phyloP scores from a whole-genome alignment of 345 rosid species.

The Brassica napus region DNA sequence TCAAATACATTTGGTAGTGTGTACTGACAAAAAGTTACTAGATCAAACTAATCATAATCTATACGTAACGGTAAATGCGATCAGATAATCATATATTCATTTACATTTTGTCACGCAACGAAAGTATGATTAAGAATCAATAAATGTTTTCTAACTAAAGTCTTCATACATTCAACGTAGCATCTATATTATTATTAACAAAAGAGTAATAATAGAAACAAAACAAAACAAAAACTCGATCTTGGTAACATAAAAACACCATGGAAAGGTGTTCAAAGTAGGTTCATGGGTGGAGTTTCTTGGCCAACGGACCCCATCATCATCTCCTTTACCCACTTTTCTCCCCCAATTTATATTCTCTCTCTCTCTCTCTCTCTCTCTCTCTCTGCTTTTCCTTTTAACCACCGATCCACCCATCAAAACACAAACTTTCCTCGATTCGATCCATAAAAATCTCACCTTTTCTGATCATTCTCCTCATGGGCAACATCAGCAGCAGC shows the following conservation, averaged over 20 bases:
- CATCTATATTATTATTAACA: background rate
- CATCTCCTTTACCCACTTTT: constrained; percentile 23
- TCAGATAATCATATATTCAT: background rate
- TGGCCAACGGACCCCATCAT: constrained; percentile 48
- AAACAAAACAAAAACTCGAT: background rate
- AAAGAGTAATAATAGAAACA: background rate
- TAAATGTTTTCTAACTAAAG: background rate
- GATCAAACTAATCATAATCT: background rate
- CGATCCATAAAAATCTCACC: background rate
- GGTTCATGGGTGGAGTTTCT: constrained; percentile 48
- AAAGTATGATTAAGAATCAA: background rate
- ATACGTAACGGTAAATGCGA: background rate
- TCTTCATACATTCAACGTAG: background rate
- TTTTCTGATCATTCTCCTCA: constrained; percentile 25
- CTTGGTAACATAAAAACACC: constrained; percentile 15
- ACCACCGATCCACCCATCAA: constrained; percentile 13
- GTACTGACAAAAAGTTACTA: background rate
- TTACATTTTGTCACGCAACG: background rate
- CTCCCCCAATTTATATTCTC: constrained; percentile 28
- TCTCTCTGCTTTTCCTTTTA: background rate
- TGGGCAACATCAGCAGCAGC: constrained; percentile 72
- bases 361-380: background rate
- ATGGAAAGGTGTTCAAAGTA: background rate
- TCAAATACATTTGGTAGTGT: background rate
- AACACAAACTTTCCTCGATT: background rate